phyloP scores from a whole-genome alignment of 75 land plant genomes.

The Cryptomeria japonica region DNA sequence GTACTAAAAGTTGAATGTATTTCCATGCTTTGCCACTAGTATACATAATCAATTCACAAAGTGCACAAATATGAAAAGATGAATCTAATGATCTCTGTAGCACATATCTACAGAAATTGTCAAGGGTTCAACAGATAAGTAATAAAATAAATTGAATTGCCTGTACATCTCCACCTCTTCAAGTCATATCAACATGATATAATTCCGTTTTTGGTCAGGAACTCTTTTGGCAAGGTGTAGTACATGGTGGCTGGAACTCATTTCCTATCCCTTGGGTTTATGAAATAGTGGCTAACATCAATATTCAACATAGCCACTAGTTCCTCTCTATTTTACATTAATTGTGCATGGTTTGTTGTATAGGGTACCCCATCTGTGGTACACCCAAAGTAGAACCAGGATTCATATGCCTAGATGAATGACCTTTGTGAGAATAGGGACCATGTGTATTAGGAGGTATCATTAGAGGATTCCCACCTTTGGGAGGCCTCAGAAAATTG shows the following conservation, averaged over 20 bases:
- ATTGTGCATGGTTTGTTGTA: not conserved
- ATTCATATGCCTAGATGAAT: not conserved
- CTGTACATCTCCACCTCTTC: not conserved
- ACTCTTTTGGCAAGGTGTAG: not conserved
- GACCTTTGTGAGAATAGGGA: conserved; percentile 12
- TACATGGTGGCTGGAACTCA: not conserved
- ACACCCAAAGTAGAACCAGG: conserved; percentile 9
- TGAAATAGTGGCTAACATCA: not conserved
- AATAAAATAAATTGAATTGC: not conserved
- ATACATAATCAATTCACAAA: not conserved
- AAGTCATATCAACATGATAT: not conserved
- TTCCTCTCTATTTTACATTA: not conserved
- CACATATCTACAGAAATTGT: not conserved
- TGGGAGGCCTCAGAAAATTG: not conserved
- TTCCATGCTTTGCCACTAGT: not conserved
- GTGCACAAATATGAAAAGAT: not conserved
- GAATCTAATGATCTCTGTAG: too few relatives aligned
- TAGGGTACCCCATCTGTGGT: conserved; percentile 6
- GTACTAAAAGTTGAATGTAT: not conserved
- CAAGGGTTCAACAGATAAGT: not conserved
- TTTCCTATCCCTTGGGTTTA: not conserved
- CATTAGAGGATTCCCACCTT: not conserved
- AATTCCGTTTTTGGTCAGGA: not conserved
- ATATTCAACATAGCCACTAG: not conserved
- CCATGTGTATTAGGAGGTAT: not conserved